Evolutionary conservation across 306 rosid genomes (phyloP).

Genomic region (Vicia sativa): DNA sequence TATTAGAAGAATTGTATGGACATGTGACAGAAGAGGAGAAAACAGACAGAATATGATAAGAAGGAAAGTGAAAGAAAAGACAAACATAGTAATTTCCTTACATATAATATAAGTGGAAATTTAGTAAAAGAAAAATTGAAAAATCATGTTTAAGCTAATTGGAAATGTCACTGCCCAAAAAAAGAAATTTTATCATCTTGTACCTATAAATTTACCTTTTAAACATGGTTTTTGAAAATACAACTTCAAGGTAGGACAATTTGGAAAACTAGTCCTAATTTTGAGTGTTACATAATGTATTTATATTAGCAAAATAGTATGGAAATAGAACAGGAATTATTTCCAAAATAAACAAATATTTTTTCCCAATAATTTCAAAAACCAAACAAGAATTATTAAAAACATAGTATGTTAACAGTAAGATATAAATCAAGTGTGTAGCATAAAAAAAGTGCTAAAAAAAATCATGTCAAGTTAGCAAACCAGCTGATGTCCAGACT

Average conservation of each 20-base stretch:
- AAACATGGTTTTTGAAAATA: background rate
- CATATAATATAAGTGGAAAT: background rate
- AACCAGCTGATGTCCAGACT: slow-evolving; percentile 6
- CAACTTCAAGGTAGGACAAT: background rate
- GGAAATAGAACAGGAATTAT: background rate
- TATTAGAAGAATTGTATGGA: background rate
- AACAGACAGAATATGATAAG: background rate
- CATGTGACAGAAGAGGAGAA: background rate
- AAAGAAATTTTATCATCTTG: background rate
- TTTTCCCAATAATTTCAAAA: slow-evolving; percentile 7
- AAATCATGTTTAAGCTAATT: background rate
- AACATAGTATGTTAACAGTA: background rate
- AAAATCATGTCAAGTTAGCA: slow-evolving; percentile 1
- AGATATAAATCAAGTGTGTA: slow-evolving; percentile 18
- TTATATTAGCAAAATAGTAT: background rate
- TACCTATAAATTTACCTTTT: background rate
- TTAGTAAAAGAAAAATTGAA: background rate
- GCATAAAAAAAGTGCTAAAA: background rate
- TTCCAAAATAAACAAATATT: background rate
- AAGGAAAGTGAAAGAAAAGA: background rate
- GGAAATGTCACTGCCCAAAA: background rate
- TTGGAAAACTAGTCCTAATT: background rate
- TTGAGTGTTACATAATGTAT: background rate
- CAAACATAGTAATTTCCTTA: background rate
- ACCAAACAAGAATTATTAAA: slow-evolving; percentile 5